A percentile compares a stretch with the other conserved stretches of the same genome.
Conservation (phyloP, 106 monocot genomes). For the Platanthera guangdongensis region DNA sequence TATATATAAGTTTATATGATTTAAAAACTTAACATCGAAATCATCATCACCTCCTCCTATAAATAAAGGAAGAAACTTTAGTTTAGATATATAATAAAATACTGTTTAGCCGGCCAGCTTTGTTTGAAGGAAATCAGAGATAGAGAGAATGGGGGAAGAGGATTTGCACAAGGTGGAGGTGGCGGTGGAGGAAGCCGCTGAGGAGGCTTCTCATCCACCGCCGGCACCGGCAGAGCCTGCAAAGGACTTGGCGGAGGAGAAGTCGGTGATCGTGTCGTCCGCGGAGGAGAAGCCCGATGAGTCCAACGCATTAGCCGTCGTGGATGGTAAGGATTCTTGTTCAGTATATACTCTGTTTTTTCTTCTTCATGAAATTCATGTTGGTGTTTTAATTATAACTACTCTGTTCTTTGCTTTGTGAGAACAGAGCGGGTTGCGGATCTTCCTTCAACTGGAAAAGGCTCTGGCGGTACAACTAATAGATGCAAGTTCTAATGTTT, state of each 20-base stretch:
- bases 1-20: too few relatives aligned
- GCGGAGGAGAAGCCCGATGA: constrained; percentile 39
- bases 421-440: constrained; percentile 19
- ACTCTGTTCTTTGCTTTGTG: neutral
- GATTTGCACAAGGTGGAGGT: too few relatives aligned
- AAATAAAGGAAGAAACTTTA: too few relatives aligned
- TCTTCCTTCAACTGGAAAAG: constrained; percentile 20
- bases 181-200: too few relatives aligned
- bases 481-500: constrained; percentile 27
- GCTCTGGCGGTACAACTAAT: constrained; percentile 24
- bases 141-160: too few relatives aligned
- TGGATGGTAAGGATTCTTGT: constrained; percentile 33
- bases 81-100: too few relatives aligned
- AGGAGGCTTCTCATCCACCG: constrained; percentile 15
- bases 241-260: constrained; percentile 56
- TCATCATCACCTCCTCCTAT: too few relatives aligned
- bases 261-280: constrained; percentile 32
- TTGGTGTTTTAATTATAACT: too few relatives aligned
- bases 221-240: constrained; percentile 18
- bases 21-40: too few relatives aligned
- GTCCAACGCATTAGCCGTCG: constrained; percentile 36
- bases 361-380: neutral
- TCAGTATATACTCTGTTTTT: neutral
- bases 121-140: too few relatives aligned
- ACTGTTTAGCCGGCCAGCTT: too few relatives aligned